Percentiles rank a stretch among this genome's conserved stretches.
These are phyloP conservation scores for Vaccinium myrtillus DNA, from an alignment of 148 eudicot species.

Conservation along the genomic window DNA sequence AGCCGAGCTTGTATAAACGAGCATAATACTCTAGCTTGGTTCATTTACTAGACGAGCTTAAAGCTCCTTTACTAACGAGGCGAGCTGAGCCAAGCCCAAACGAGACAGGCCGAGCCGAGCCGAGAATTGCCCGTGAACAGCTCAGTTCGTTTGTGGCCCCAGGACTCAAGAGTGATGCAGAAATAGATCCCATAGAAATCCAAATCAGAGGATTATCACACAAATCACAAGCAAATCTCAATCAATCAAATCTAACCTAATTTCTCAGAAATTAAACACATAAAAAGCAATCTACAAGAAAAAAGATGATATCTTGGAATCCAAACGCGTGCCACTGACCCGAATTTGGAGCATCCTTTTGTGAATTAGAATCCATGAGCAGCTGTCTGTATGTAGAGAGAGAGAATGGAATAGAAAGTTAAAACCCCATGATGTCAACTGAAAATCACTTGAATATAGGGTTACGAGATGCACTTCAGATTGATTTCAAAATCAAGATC, in stretches of 20 bases:
- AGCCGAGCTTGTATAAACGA: too few species aligned
- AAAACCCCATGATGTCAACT: not conserved
- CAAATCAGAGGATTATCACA: not conserved
- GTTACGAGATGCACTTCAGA: not conserved
- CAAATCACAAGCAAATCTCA: not conserved
- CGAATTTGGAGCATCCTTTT: conserved; percentile 28
- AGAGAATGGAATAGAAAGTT: not conserved
- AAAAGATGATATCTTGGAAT: not conserved
- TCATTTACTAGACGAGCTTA: too few species aligned
- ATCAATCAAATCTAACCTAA: not conserved
- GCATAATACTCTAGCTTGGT: too few species aligned
- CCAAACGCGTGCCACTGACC: conserved; percentile 23
- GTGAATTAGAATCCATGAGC: conserved; percentile 48
- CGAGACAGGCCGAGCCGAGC: too few species aligned
- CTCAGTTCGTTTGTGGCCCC: too few species aligned
- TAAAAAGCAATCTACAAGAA: not conserved
- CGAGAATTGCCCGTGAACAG: too few species aligned
- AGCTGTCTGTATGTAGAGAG: not conserved
- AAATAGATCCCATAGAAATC: not conserved
- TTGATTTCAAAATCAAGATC: not conserved
- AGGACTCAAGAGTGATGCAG: not conserved
- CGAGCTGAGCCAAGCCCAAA: too few species aligned
- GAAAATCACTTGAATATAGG: not conserved
- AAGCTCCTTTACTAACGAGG: too few species aligned
- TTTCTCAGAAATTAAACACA: not conserved